These are phyloP conservation scores for Neoscytalidium dimidiatum DNA, from an alignment of 2,329 filamentous ascomycete species.

Conservation along the genomic window DNA sequence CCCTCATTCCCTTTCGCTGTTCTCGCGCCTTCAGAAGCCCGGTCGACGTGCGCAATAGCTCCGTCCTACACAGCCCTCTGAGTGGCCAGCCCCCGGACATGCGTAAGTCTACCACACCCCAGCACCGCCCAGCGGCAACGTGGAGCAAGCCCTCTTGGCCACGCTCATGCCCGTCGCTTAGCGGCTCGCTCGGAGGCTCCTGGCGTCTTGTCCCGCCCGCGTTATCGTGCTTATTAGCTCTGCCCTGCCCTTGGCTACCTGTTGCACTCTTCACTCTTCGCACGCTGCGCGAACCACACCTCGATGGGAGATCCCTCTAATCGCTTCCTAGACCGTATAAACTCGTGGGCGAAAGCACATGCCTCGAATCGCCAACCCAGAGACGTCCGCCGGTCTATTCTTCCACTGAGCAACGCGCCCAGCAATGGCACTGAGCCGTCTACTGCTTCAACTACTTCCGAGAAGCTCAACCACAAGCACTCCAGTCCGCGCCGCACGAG, in stretches of 20 bases:
- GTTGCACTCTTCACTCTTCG: slow-evolving; percentile 16
- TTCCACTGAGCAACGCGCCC: slow-evolving; percentile 30
- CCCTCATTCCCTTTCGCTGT: not conserved
- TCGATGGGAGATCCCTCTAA: slow-evolving; percentile 59
- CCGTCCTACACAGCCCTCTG: slow-evolving; percentile 4
- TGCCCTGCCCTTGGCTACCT: not conserved
- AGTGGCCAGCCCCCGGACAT: slow-evolving; percentile 15
- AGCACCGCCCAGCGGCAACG: slow-evolving; percentile 9
- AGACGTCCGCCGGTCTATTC: slow-evolving; percentile 22
- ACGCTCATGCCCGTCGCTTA: slow-evolving; percentile 1
- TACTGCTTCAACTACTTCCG: slow-evolving; percentile 23
- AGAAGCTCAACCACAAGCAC: not conserved
- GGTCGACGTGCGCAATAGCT: slow-evolving; percentile 11
- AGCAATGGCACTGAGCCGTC: slow-evolving; percentile 32
- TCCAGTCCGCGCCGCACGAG: slow-evolving; percentile 24
- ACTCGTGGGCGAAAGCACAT: slow-evolving; percentile 51
- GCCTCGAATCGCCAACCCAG: slow-evolving; percentile 41
- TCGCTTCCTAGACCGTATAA: slow-evolving; percentile 54
- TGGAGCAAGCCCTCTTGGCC: slow-evolving; percentile 18
- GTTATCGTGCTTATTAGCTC: slow-evolving; percentile 17
- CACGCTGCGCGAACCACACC: slow-evolving; percentile 27
- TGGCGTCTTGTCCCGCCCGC: slow-evolving; percentile 1
- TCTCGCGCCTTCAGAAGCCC: not conserved
- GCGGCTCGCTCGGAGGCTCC: slow-evolving; percentile 10
- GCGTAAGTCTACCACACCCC: slow-evolving; percentile 14